Evolutionary conservation across 192 early-diverging fungal species (phyloP).

Genomic region (Linnemannia zychae): DNA sequence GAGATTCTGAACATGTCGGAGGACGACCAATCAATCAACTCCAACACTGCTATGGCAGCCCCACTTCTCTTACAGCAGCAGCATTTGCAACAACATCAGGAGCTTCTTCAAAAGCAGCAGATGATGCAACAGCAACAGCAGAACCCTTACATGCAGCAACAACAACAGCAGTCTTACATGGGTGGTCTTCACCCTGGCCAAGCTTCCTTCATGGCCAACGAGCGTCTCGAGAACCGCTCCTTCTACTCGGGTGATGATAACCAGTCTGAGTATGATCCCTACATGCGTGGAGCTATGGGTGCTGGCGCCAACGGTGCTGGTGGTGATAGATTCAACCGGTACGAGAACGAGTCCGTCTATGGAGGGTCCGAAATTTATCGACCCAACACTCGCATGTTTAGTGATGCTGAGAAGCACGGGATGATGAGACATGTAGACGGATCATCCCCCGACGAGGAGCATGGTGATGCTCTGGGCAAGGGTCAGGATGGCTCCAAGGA

Average conservation of each 20-base stretch:
- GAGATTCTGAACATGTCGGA: conserved; percentile 49
- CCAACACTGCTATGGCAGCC: conserved; percentile 41
- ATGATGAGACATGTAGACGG: conserved; percentile 55
- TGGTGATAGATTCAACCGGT: conserved; percentile 23
- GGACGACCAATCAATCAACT: conserved; percentile 56
- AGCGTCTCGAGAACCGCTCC: conserved; percentile 56
- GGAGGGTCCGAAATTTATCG: conserved; percentile 58
- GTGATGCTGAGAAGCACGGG: conserved; percentile 64
- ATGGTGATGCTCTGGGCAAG: conserved; percentile 44
- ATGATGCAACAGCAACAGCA: conserved; percentile 50
- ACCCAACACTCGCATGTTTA: conserved; percentile 55
- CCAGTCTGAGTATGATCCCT: conserved; percentile 75
- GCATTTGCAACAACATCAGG: conserved; percentile 49
- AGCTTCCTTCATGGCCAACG: conserved; percentile 45
- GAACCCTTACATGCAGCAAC: conserved; percentile 51
- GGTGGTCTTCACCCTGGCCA: conserved; percentile 39
- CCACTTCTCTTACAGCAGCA: conserved; percentile 52
- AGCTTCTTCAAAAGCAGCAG: conserved; percentile 51
- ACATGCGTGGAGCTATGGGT: conserved; percentile 58
- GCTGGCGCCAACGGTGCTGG: conserved; percentile 27
- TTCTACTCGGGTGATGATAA: conserved; percentile 64
- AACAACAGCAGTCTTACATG: conserved; percentile 24
- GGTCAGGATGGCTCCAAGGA: conserved; percentile 56
- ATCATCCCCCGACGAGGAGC: conserved; percentile 35
- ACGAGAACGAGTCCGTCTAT: conserved; percentile 57